These are phyloP conservation scores for Pholiota microspora DNA, from an alignment of 768 basidiomycete species.

Conservation along the genomic window DNA sequence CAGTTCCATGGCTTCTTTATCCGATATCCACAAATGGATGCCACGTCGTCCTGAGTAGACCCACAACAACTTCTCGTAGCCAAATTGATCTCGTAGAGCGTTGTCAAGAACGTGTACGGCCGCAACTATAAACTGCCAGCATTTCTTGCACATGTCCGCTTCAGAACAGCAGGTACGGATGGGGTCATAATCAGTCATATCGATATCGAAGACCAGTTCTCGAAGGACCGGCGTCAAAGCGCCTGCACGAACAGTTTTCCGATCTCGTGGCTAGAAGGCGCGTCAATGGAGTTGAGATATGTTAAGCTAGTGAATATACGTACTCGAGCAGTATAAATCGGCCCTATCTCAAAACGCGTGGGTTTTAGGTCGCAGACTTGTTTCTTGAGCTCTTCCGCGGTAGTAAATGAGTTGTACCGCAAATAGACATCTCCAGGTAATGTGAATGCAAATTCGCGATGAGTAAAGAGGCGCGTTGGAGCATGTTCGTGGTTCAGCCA, in stretches of 20 bases:
- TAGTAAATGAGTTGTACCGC: constrained; percentile 90
- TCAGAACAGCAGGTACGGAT: constrained; percentile 93
- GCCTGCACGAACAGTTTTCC: constrained; percentile 67
- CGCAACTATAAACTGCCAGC: constrained; percentile 93
- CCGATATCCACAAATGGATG: constrained; percentile 97
- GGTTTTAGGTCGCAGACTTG: constrained; percentile 85
- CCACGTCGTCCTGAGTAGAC: constrained; percentile 98
- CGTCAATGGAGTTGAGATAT: neutral
- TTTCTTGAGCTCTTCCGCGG: constrained; percentile 87
- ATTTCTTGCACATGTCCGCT: constrained; percentile 86
- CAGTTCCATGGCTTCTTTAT: constrained; percentile 80
- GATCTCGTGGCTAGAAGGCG: constrained; percentile 76
- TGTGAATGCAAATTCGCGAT: constrained; percentile 96
- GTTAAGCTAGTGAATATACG: constrained; percentile 26
- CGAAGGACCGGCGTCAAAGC: constrained; percentile 77
- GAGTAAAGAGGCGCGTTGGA: constrained; percentile 79
- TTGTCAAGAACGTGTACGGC: constrained; percentile 87
- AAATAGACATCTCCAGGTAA: constrained; percentile 89
- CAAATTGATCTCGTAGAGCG: constrained; percentile 84
- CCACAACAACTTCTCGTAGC: constrained; percentile 89
- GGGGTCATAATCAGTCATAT: constrained; percentile 99
- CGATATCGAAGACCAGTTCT: constrained; percentile 98
- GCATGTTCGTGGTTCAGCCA: constrained; percentile 94
- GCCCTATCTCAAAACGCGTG: constrained; percentile 95
- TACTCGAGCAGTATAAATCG: constrained; percentile 85